These are phyloP conservation scores for Babesia bovis DNA, from an alignment of 169 alveolate genomes.

Conservation along the genomic window DNA sequence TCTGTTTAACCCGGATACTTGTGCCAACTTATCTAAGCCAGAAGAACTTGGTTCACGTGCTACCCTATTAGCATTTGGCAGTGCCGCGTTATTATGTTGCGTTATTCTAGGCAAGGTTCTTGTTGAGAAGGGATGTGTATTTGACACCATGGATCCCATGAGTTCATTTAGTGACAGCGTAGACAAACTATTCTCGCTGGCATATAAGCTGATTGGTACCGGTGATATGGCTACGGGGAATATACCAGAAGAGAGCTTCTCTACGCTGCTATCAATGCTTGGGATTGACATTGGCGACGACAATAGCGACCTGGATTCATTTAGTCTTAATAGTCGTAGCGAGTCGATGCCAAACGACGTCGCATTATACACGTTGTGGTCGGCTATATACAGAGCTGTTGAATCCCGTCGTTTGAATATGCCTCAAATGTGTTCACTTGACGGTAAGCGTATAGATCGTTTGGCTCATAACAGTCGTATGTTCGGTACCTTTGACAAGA, in stretches of 20 bases:
- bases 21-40: background rate
- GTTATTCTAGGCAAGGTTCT: constrained; percentile 31
- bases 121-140: constrained; percentile 26
- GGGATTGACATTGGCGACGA: background rate
- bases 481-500: constrained; percentile 59
- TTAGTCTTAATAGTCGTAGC: background rate
- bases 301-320: background rate
- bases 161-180: background rate
- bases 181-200: constrained; percentile 2
- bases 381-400: constrained; percentile 1
- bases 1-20: constrained; percentile 4
- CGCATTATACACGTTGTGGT: constrained; percentile 7
- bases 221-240: background rate
- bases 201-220: background rate
- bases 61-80: constrained; percentile 20
- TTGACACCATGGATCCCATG: background rate
- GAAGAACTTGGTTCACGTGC: background rate
- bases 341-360: background rate
- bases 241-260: background rate
- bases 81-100: constrained; percentile 36
- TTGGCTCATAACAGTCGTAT: constrained; percentile 26
- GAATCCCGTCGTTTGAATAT: background rate
- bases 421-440: background rate
- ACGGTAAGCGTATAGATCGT: constrained; percentile 7
- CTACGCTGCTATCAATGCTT: background rate